These are phyloP conservation scores for Fistulinella prunicolor DNA, from an alignment of 768 basidiomycete species.

Conservation along the genomic window DNA sequence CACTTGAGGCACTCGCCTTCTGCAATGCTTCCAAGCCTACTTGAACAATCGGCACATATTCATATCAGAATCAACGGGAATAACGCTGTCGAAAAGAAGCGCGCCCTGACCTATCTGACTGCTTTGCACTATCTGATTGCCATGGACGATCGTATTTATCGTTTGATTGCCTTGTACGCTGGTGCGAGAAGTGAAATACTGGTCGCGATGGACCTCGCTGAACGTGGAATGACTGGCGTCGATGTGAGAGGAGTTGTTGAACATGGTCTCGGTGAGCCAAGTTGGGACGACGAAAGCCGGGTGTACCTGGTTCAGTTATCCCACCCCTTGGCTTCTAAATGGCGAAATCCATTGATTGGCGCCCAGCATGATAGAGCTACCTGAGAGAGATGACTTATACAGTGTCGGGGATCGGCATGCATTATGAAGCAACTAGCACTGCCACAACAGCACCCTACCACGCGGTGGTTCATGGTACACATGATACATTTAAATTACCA, in stretches of 20 bases:
- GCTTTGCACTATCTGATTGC: slow-evolving; percentile 13
- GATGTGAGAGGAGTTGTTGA: slow-evolving; percentile 16
- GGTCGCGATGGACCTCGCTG: slow-evolving; percentile 15
- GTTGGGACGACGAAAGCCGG: no score
- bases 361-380: not conserved
- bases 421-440: no score
- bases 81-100: not conserved
- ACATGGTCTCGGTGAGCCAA: slow-evolving; percentile 10
- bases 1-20: slow-evolving; percentile 11
- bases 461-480: no score
- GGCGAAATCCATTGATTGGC: not conserved
- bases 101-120: not conserved
- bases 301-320: not conserved
- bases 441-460: no score
- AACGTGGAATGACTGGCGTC: slow-evolving; percentile 19
- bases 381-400: no score
- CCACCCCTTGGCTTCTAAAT: not conserved
- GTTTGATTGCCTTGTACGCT: slow-evolving; percentile 14
- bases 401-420: no score
- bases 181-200: slow-evolving; percentile 4
- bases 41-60: not conserved
- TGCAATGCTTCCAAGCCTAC: slow-evolving; percentile 8
- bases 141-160: slow-evolving; percentile 14
- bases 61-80: not conserved
- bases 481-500: no score